A percentile compares a stretch with the other conserved stretches of the same genome.
Evolutionary conservation across 768 basidiomycete species (phyloP).

Genomic region (Tylopilus rubrobrunneus): DNA sequence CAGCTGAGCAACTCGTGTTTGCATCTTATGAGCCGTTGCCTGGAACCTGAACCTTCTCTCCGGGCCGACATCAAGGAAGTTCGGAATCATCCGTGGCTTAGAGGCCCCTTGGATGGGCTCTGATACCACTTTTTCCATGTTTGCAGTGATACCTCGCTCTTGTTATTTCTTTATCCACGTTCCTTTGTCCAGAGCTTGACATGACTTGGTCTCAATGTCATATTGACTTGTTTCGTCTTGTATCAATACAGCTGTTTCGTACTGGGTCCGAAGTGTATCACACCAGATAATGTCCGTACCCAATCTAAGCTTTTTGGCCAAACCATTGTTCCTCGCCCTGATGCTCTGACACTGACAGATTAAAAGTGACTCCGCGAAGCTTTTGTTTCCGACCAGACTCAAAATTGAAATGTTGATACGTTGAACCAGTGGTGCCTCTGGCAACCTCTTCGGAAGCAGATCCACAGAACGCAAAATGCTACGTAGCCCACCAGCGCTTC

Average conservation of each 20-base stretch:
- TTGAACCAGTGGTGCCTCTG: too few relatives aligned
- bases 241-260: neutral
- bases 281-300: neutral
- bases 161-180: neutral
- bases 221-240: slow-evolving; percentile 15
- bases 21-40: slow-evolving; percentile 68
- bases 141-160: slow-evolving; percentile 6
- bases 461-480: too few relatives aligned
- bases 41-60: slow-evolving; percentile 77
- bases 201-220: slow-evolving; percentile 3
- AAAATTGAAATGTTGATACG: neutral
- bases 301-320: neutral
- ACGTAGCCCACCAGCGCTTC: too few relatives aligned
- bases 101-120: slow-evolving; percentile 18
- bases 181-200: slow-evolving; percentile 2
- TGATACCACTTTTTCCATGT: slow-evolving; percentile 8
- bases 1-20: slow-evolving; percentile 47
- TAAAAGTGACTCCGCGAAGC: neutral
- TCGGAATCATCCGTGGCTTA: slow-evolving; percentile 80
- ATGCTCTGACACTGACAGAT: neutral
- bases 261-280: neutral
- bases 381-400: neutral
- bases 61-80: slow-evolving; percentile 83
- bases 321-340: too few relatives aligned
- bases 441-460: too few relatives aligned